These are phyloP conservation scores for Heracleum sosnowskyi DNA, from an alignment of 129 eudicot genomes.

Conservation along the genomic window DNA sequence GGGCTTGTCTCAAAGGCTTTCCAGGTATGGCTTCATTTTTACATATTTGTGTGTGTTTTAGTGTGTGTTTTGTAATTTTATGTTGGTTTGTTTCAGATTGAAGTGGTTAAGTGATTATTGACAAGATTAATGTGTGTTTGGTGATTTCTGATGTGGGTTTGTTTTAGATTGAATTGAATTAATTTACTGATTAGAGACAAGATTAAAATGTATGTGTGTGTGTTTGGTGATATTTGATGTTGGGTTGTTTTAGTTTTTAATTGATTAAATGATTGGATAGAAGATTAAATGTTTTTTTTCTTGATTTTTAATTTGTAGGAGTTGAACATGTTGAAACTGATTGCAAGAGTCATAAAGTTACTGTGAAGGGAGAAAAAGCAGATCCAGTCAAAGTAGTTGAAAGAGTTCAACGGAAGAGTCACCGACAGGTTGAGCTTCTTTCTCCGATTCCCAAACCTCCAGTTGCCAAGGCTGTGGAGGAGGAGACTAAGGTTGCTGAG, in stretches of 20 bases:
- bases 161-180: not conserved
- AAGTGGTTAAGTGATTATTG: not conserved
- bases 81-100: not conserved
- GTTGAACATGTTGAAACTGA: slow-evolving; percentile 56
- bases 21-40: slow-evolving; percentile 21
- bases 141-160: not conserved
- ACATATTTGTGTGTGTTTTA: not conserved
- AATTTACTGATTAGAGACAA: not conserved
- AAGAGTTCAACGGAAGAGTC: slow-evolving; percentile 51
- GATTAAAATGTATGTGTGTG: not conserved
- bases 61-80: not conserved
- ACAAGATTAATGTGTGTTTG: not conserved
- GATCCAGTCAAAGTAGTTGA: slow-evolving; percentile 52
- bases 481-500: slow-evolving; percentile 43
- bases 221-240: not conserved
- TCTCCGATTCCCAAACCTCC: slow-evolving; percentile 61
- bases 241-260: not conserved
- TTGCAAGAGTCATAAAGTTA: slow-evolving; percentile 50
- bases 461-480: slow-evolving; percentile 13
- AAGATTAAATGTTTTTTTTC: not conserved
- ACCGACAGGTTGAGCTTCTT: slow-evolving; percentile 57
- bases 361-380: slow-evolving; percentile 58
- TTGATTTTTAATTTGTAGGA: slow-evolving; percentile 16
- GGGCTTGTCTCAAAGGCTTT: slow-evolving; percentile 48
- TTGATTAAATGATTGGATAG: not conserved